Base-by-base conservation (phyloP, 179 eudicot genomes). In the Beta corolliflora region DNA sequence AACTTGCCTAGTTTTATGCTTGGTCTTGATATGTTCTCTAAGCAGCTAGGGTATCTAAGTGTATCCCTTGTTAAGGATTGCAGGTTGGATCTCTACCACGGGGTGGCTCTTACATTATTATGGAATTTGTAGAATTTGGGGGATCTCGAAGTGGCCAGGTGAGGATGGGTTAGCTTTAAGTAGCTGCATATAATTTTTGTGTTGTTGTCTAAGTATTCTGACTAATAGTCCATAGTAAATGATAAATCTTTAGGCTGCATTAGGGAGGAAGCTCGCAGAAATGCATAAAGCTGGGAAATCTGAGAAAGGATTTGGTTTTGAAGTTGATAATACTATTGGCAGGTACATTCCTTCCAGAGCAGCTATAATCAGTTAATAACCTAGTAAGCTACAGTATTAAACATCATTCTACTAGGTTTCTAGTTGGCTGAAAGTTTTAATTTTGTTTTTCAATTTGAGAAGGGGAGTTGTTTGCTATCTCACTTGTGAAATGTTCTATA, bases 51-150 rank as follows among this genome's bases (percentile, higher is more conserved):
- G 64, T 66, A 66, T 78, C 66, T 75, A 79, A 84, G 80, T 77
- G 82, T 65, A 52, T 79, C 46, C 60, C 64, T 50, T 76, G 53
- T 56, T 79, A 76, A 83, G 82, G 64, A 76, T 68, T 87, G 84
- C 81, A 96, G 99, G 88, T 93, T 58, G 98, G 99, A 79, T 71
- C 93, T 76, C 82, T 96, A 31, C 96, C 97, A 54, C 84, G 85
- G 53, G 97, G 99, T 61, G 99, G 99, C 75, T 96, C 99, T 19
- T 96, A 82, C 86, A 96, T 96, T 81, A 96, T 96, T 31, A 94
- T 96, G 99, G 99, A 96, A 85, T 96, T 87, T 58, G 88, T 96
- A 59, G 97, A 94, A 83, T 92, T 94, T 85, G 98, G 99, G 83
- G 84, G 86, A 74, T 92, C 96, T 74, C 86, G 92, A 87, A 88